These are phyloP conservation scores for Verticillium dahliae DNA, from an alignment of 2,329 filamentous ascomycete genomes.

Conservation along the genomic window DNA sequence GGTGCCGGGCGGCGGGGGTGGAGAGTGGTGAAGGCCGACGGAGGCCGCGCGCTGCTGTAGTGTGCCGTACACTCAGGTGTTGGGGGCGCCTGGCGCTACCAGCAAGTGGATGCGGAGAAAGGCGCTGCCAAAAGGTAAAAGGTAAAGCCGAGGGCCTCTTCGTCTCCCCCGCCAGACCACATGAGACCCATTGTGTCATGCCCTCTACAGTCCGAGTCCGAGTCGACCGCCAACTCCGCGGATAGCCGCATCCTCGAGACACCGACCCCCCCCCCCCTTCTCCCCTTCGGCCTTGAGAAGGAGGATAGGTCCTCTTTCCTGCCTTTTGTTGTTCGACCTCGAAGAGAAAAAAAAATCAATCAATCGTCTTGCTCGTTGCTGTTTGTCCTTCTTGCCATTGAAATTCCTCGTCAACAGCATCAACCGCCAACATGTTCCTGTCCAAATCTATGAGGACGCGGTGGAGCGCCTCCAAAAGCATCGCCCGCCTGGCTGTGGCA, in stretches of 20 bases:
- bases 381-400: not conserved
- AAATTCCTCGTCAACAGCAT: not conserved
- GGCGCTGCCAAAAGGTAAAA: too few species aligned
- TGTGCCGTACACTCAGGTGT: not conserved
- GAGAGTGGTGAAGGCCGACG: not conserved
- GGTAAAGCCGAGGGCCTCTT: not conserved
- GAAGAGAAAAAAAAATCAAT: not conserved
- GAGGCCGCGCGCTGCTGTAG: not conserved
- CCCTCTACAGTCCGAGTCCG: too few species aligned
- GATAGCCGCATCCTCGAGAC: conserved; percentile 10
- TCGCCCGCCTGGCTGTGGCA: conserved; percentile 26
- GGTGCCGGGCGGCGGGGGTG: not conserved
- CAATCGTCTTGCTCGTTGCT: not conserved
- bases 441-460: conserved; percentile 43
- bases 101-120: not conserved
- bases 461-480: conserved; percentile 34
- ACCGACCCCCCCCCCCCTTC: too few species aligned
- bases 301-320: not conserved
- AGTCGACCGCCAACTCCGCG: conserved; percentile 10
- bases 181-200: too few species aligned
- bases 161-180: not conserved
- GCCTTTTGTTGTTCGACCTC: not conserved
- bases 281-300: not conserved
- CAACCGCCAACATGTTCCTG: conserved; percentile 43
- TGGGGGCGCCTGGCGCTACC: not conserved